These are phyloP conservation scores for Colletotrichum sp. DNA, from an alignment of 2,329 filamentous ascomycete genomes.

Conservation along the genomic window DNA sequence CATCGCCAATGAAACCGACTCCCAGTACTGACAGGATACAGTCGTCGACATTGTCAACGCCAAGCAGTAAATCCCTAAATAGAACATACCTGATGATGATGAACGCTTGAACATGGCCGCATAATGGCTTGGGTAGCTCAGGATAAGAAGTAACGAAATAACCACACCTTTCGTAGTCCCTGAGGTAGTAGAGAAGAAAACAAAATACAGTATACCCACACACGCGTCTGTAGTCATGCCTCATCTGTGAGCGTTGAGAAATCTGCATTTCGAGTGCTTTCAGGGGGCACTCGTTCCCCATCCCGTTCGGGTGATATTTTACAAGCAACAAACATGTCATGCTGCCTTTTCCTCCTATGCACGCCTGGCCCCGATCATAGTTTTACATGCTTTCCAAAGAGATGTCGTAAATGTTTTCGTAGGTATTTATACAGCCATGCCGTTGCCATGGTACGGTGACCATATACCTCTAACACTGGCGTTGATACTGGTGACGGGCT, in stretches of 20 bases:
- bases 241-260: background rate
- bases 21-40: constrained; percentile 28
- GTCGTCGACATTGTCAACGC: constrained; percentile 67
- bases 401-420: background rate
- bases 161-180: background rate
- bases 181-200: background rate
- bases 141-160: background rate
- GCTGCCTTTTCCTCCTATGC: background rate
- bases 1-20: background rate
- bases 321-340: constrained; percentile 9
- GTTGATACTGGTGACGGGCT: constrained; percentile 69
- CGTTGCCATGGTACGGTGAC: constrained; percentile 72
- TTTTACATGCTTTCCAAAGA: constrained; percentile 8
- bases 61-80: constrained; percentile 46
- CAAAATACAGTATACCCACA: constrained; percentile 7
- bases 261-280: constrained; percentile 1
- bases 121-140: background rate
- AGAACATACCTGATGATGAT: constrained; percentile 18
- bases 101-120: background rate
- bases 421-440: constrained; percentile 52
- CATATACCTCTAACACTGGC: constrained; percentile 73
- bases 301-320: constrained; percentile 10
- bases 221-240: background rate
- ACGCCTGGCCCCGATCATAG: background rate
- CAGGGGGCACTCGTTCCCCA: background rate